Evolutionary conservation across 225 moss, liverwort and hornwort genomes (phyloP), one percentile per base, ranked within the genome.

Genomic region (Antitrichia curtipendula): DNA sequence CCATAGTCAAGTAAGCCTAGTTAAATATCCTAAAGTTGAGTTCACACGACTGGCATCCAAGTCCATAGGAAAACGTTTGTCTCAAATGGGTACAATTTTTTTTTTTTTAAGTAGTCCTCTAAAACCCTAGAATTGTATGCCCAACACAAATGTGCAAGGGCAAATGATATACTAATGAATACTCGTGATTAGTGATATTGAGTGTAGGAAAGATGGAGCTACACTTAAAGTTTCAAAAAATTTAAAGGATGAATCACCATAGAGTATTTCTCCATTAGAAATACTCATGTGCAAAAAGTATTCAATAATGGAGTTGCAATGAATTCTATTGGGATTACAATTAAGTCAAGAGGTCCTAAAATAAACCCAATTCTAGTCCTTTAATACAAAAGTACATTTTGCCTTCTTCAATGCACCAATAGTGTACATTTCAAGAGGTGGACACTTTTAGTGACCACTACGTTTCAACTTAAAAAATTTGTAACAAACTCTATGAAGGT

Each of bases 181-280:
- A 45, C 17, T 5, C 0, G 1, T 0, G 1, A 32, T 32, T 7
- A 63, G 1, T 0, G 0, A 63, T 32, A 32, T 63, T 2, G 4
- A 63, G 7, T 38, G 13, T 23, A 0, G 7, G 13, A 38, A 68
- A 23, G 23, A 38, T 68, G 68, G 1, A 1, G 1, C 7, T 40
- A 23, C 40, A 69, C 4, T 2, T 0, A 1, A 69, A 40, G 40
- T 3, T 40, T 1, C 24, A 24, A 4, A 24, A 40, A 40, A 24
- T 69, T 1, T 0, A 7, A 40, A 0, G 1, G 3, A 0, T 40
- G 4, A 40, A 69, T 69, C 14, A 8, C 1, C 0, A 1, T 14
- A 14, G 4, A 69, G 1, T 8, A 14, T 16, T 25, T 43, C 1
- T 0, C 0, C 8, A 14, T 1, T 3, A 0, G 15, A 72, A 27